Evolutionary conservation across 768 basidiomycete genomes (phyloP), one percentile per base, ranked within the genome.

Genomic region (Lactarius hatsudake): DNA sequence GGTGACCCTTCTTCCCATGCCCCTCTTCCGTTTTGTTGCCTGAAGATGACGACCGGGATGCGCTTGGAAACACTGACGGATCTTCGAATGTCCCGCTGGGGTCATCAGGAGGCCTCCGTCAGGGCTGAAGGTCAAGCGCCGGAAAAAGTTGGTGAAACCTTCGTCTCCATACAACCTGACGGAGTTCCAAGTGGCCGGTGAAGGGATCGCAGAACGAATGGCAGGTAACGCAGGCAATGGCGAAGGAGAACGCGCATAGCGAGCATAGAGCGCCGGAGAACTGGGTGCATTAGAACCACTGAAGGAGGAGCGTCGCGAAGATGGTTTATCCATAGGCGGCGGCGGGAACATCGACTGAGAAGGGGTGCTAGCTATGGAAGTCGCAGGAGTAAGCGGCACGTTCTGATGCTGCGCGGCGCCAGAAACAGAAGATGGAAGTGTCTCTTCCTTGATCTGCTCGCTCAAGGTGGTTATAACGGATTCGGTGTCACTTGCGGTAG

Each of bases 81-180:
- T 98, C 96, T 75, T 98, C 96, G 73, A 97, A 98, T 74, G 93
- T 0, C 97, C 97, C 1, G 97, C 96, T 0, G 97, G 97, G 0
- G 97, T 98, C 71, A 98, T 80, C 55, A 99, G 82, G 42, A 99
- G 81, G 12, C 89, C 93, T 0, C 97, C 97, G 75, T 99, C 97
- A 2, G 96, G 93, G 63, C 93, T 94, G 78, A 98, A 99, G 13
- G 90, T 89, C 67, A 99, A 80, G 42, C 97, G 84, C 34, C 97
- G 81, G 83, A 98, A 99, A 80, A 98, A 99, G 72, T 96, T 94
- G 5, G 94, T 94, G 73, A 87, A 93, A 71, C 88, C 92, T 76
- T 98, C 96, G 76, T 98, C 96, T 56, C 96, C 94, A 73, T 98
- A 99, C 17, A 99, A 80, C 74, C 89, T 89, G 66, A 94, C 86